phyloP scores from a whole-genome alignment of 2,329 filamentous ascomycete species.

The Penicillium aurantiogriseum region DNA sequence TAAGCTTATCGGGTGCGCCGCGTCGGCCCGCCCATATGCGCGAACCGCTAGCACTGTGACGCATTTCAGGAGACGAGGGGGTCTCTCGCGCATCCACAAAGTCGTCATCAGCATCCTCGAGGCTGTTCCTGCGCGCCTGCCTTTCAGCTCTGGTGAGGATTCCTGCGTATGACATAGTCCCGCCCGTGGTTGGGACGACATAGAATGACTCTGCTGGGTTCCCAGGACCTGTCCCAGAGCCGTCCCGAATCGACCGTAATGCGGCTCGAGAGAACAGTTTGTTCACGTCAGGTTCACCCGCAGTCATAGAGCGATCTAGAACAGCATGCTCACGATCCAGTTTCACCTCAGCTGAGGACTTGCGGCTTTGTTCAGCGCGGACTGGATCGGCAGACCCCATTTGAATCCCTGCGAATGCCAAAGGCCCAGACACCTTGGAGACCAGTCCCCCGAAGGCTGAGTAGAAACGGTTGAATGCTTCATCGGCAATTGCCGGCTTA shows the following conservation, averaged over 20 bases:
- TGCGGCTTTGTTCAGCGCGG: constrained; percentile 29
- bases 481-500: constrained; percentile 52
- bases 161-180: constrained; percentile 88
- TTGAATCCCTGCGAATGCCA: constrained; percentile 90
- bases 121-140: constrained; percentile 44
- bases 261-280: constrained; percentile 84
- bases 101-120: constrained; percentile 73
- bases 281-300: constrained; percentile 70
- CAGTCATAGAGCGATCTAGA: constrained; percentile 37
- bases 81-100: constrained; percentile 86
- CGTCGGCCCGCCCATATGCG: constrained; percentile 17
- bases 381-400: constrained; percentile 54
- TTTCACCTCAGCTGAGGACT: constrained; percentile 38
- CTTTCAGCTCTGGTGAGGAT: constrained; percentile 64
- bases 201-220: constrained; percentile 76
- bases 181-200: constrained; percentile 86
- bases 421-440: constrained; percentile 80
- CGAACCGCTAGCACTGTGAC: constrained; percentile 43
- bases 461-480: constrained; percentile 88
- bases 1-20: constrained; percentile 30
- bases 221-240: constrained; percentile 56
- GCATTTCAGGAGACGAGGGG: constrained; percentile 50
- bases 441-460: constrained; percentile 86
- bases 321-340: constrained; percentile 41
- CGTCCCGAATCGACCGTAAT: constrained; percentile 71